Conservation (phyloP, 225 moss, liverwort and hornwort species). For the Physcomitrium patens region DNA sequence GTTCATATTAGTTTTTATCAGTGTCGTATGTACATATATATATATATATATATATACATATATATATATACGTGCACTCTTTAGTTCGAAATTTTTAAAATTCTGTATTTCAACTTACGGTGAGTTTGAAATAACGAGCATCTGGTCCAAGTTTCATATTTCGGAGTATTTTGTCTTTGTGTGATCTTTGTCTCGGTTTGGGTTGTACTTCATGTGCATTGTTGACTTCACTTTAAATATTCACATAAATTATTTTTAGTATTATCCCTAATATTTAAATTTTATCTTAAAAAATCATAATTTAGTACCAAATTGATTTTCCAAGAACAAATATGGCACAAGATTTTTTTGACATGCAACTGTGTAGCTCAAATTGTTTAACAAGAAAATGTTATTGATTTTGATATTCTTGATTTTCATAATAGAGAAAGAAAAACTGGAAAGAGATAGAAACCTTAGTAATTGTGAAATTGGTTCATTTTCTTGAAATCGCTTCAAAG, state of each 20-base stretch:
- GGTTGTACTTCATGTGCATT: neutral
- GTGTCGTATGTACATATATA: neutral
- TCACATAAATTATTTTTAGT: neutral
- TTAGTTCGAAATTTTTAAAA: neutral
- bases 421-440: no score
- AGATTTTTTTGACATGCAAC: no score
- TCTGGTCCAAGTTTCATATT: slow-evolving; percentile 45
- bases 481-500: no score
- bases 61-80: no score
- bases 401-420: no score
- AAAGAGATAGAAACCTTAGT: no score
- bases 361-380: no score
- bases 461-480: no score
- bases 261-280: neutral
- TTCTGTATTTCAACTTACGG: slow-evolving; percentile 11
- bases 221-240: no score
- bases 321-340: no score
- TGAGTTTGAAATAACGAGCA: slow-evolving; percentile 50
- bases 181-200: neutral
- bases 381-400: no score
- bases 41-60: neutral
- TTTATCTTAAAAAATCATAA: neutral
- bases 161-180: slow-evolving; percentile 45
- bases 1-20: neutral
- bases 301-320: neutral